Percentiles rank a stretch among this genome's conserved stretches.
Evolutionary conservation across 2,329 filamentous ascomycete genomes (phyloP).

Genomic region (Epichloe hybrida): DNA sequence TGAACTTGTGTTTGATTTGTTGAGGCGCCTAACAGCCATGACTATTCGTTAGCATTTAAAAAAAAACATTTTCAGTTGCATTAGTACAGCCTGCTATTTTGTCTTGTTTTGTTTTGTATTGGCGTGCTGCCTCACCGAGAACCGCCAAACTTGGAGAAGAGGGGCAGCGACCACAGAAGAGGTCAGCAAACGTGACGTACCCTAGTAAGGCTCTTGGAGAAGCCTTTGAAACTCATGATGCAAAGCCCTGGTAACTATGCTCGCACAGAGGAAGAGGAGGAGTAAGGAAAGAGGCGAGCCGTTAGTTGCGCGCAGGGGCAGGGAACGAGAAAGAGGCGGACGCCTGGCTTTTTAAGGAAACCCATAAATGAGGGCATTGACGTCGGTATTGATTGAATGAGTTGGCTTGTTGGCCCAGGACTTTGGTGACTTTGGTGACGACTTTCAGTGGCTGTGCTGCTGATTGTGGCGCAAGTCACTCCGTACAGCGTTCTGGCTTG

Average conservation of each 20-base stretch:
- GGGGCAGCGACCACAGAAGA: conserved; percentile 13
- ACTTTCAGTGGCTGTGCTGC: conserved; percentile 9
- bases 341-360: conserved; percentile 2
- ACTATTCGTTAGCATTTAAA: neutral
- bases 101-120: too few relatives aligned
- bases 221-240: conserved; percentile 91
- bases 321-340: neutral
- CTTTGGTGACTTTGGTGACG: neutral
- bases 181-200: conserved; percentile 34
- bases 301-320: conserved; percentile 1
- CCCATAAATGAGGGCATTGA: conserved; percentile 4
- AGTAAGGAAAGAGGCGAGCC: neutral
- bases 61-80: neutral
- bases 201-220: conserved; percentile 77
- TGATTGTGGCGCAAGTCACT: conserved; percentile 5
- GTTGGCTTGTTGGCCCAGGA: neutral
- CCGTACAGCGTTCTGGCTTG: too few relatives aligned
- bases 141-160: conserved; percentile 12
- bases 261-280: neutral
- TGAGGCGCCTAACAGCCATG: conserved; percentile 58
- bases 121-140: neutral
- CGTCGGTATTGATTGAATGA: neutral
- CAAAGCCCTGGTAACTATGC: neutral
- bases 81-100: neutral
- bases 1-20: conserved; percentile 82